Percentiles rank a stretch among this genome's conserved stretches.
Conservation (phyloP, 345 rosid species). For the Dovyalis caffra region DNA sequence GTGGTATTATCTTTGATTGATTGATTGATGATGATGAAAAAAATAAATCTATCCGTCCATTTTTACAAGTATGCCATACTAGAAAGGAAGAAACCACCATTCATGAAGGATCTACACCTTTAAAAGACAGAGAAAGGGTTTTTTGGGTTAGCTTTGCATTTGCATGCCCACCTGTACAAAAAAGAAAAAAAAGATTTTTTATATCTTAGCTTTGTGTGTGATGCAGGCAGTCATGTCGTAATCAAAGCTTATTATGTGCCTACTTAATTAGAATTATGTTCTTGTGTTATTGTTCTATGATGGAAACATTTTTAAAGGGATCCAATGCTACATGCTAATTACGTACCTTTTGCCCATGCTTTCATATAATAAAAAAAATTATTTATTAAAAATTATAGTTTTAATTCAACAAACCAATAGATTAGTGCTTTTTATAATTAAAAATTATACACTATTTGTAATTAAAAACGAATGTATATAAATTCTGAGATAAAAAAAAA, state of each 20-base stretch:
- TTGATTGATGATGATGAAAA: conserved; percentile 20
- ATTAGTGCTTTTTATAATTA: no score
- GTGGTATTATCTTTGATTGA: conserved; percentile 22
- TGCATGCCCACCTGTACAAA: conserved; percentile 10
- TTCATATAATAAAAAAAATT: no score
- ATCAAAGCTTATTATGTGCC: conserved; percentile 17
- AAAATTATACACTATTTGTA: no score
- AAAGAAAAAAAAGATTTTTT: not conserved
- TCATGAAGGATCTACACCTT: no score
- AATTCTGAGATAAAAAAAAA: no score
- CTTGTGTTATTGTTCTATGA: not conserved
- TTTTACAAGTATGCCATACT: not conserved
- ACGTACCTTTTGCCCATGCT: no score
- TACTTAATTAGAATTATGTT: not conserved
- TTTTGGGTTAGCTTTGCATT: not conserved
- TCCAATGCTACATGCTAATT: conserved; percentile 26
- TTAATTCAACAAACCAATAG: no score
- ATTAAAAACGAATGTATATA: no score
- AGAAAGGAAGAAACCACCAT: not conserved
- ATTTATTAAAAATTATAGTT: no score
- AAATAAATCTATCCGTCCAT: conserved; percentile 28
- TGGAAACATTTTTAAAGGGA: conserved; percentile 26
- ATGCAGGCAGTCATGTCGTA: conserved; percentile 20
- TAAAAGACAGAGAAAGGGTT: not conserved
- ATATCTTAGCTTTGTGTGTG: not conserved